Conservation (phyloP, 306 rosid species). For the Fagus crenata region DNA sequence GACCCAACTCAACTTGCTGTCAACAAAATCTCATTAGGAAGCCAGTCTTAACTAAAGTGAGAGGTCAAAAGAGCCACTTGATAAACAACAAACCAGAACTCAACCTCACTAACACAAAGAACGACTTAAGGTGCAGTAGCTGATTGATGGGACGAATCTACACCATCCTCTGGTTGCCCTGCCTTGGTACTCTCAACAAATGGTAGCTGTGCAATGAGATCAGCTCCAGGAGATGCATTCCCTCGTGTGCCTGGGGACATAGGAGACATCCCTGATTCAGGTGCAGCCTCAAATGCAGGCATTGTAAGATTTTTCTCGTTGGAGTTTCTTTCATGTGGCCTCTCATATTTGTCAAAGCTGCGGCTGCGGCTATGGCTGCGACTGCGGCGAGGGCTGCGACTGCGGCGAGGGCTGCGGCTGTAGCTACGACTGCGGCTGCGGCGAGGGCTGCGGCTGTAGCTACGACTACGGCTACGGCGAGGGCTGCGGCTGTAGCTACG, state of each 20-base stretch:
- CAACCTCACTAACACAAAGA: constrained; percentile 24
- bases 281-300: constrained; percentile 38
- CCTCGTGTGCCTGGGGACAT: constrained; percentile 38
- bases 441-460: constrained; percentile 50
- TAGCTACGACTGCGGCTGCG: constrained; percentile 42
- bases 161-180: constrained; percentile 35
- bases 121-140: constrained; percentile 29
- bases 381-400: constrained; percentile 47
- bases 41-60: constrained; percentile 27
- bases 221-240: constrained; percentile 29
- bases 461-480: constrained; percentile 45
- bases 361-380: constrained; percentile 43
- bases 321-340: constrained; percentile 35
- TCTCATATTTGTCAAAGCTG: constrained; percentile 42
- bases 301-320: constrained; percentile 34
- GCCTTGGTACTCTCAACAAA: constrained; percentile 29
- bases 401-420: constrained; percentile 51
- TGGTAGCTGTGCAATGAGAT: constrained; percentile 38
- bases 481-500: constrained; percentile 43
- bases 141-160: constrained; percentile 32
- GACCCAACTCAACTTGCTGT: constrained; percentile 17
- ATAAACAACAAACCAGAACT: constrained; percentile 21
- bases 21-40: constrained; percentile 26
- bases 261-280: constrained; percentile 40
- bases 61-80: constrained; percentile 32